These are phyloP conservation scores for Phaeosphaeriaceae sp. DNA, from an alignment of 2,329 filamentous ascomycete species.

Conservation along the genomic window DNA sequence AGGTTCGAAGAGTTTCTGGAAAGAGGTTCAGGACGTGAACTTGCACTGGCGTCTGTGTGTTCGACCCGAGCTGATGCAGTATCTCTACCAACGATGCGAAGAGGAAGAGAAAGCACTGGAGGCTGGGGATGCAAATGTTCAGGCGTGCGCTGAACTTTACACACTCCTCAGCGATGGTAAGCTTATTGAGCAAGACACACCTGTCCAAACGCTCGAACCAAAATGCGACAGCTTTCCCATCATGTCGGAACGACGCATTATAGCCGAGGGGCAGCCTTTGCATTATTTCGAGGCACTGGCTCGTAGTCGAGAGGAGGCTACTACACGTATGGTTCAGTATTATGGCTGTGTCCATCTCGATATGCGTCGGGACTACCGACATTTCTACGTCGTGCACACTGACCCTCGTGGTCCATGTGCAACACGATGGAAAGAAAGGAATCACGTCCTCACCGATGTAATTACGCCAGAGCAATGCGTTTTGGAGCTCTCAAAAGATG, in stretches of 20 bases:
- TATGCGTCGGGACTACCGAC: slow-evolving; percentile 36
- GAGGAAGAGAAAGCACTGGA: slow-evolving; percentile 26
- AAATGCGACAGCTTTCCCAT: slow-evolving; percentile 38
- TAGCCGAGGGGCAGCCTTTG: slow-evolving; percentile 25
- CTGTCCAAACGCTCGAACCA: slow-evolving; percentile 10
- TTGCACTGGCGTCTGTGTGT: slow-evolving; percentile 43
- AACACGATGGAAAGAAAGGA: slow-evolving; percentile 30
- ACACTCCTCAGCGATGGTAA: slow-evolving; percentile 24
- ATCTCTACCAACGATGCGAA: slow-evolving; percentile 28
- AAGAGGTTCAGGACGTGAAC: slow-evolving; percentile 27
- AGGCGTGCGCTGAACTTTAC: slow-evolving; percentile 30
- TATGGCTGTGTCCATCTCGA: slow-evolving; percentile 32
- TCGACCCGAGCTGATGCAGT: slow-evolving; percentile 40
- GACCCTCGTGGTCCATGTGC: slow-evolving; percentile 22
- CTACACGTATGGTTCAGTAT: slow-evolving; percentile 33
- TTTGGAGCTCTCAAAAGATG: slow-evolving; percentile 27
- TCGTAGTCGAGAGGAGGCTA: slow-evolving; percentile 31
- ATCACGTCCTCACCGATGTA: slow-evolving; percentile 35
- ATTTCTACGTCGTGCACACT: slow-evolving; percentile 43
- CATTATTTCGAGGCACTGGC: slow-evolving; percentile 34
- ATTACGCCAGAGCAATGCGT: slow-evolving; percentile 38
- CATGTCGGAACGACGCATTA: slow-evolving; percentile 32
- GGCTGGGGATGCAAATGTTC: slow-evolving; percentile 18
- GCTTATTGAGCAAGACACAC: slow-evolving; percentile 37
- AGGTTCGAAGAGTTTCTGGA: slow-evolving; percentile 21